phyloP scores from a whole-genome alignment of 331 rosid genomes.

The Spiraea crenata region DNA sequence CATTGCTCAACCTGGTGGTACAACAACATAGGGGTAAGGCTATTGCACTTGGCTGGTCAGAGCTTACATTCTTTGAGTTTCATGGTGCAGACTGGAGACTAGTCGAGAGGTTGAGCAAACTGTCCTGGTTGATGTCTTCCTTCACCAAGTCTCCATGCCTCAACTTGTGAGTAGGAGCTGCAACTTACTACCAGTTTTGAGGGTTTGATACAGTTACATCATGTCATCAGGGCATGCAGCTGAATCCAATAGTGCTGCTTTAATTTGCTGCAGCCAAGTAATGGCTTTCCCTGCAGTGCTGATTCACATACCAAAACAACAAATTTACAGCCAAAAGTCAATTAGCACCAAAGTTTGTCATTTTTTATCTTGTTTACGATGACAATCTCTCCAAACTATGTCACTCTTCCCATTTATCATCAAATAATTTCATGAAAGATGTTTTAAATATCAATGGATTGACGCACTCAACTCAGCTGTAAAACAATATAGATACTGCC shows the following conservation, averaged over 20 bases:
- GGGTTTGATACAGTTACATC: slow-evolving; percentile 30
- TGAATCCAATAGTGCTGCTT: slow-evolving; percentile 74
- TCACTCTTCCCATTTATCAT: too few species aligned
- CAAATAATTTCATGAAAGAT: too few species aligned
- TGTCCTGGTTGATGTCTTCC: slow-evolving; percentile 25
- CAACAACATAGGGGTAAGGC: too few species aligned
- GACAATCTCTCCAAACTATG: too few species aligned
- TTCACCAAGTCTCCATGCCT: not conserved
- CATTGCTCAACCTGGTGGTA: too few species aligned
- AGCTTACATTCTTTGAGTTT: too few species aligned
- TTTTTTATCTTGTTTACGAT: too few species aligned
- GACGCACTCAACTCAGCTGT: not conserved
- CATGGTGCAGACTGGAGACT: too few species aligned
- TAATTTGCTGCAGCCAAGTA: slow-evolving; percentile 76
- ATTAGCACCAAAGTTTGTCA: not conserved
- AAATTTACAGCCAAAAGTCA: not conserved
- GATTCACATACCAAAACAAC: slow-evolving; percentile 26
- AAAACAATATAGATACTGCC: too few species aligned
- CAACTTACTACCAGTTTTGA: slow-evolving; percentile 2
- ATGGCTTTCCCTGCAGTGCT: slow-evolving; percentile 89
- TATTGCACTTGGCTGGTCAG: too few species aligned
- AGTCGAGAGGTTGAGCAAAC: too few species aligned
- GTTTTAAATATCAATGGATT: not conserved
- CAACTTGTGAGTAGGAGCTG: not conserved
- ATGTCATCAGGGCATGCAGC: slow-evolving; percentile 56